A percentile compares a stretch with the other conserved stretches of the same genome.
Conservation (phyloP, 2,329 filamentous ascomycete genomes). For the Fusarium anguioides region DNA sequence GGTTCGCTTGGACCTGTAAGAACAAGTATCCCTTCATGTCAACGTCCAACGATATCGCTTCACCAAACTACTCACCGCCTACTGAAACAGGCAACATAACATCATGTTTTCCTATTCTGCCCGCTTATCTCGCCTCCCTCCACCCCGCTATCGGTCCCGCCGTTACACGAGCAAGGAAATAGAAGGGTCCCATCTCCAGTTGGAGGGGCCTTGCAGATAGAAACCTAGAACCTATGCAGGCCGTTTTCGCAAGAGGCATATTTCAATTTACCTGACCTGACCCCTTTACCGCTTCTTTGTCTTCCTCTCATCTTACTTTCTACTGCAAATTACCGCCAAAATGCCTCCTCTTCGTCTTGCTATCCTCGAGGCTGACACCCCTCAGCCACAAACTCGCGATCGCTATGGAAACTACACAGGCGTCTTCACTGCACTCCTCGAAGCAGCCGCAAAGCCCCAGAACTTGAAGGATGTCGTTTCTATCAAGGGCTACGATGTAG, state of each 20-base stretch:
- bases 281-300: neutral
- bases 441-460: constrained; percentile 60
- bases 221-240: too few species aligned
- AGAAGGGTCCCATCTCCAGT: constrained; percentile 25
- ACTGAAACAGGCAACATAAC: neutral
- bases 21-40: neutral
- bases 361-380: constrained; percentile 88
- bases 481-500: constrained; percentile 77
- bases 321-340: constrained; percentile 1
- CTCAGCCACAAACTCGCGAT: constrained; percentile 70
- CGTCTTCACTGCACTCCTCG: constrained; percentile 72
- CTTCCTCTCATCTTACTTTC: neutral
- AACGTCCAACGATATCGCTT: neutral
- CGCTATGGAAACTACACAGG: constrained; percentile 79
- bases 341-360: constrained; percentile 77
- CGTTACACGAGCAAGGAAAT: constrained; percentile 27
- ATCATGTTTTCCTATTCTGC: constrained; percentile 28
- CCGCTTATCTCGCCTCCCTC: constrained; percentile 24
- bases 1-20: too few species aligned
- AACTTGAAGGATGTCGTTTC: constrained; percentile 61
- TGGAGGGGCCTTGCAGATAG: constrained; percentile 10
- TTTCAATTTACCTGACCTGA: neutral
- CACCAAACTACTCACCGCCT: constrained; percentile 25
- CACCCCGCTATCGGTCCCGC: constrained; percentile 38
- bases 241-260: constrained; percentile 21